phyloP scores from a whole-genome alignment of 805 yeast genomes.

The Zygosaccharomyces bisporus region DNA sequence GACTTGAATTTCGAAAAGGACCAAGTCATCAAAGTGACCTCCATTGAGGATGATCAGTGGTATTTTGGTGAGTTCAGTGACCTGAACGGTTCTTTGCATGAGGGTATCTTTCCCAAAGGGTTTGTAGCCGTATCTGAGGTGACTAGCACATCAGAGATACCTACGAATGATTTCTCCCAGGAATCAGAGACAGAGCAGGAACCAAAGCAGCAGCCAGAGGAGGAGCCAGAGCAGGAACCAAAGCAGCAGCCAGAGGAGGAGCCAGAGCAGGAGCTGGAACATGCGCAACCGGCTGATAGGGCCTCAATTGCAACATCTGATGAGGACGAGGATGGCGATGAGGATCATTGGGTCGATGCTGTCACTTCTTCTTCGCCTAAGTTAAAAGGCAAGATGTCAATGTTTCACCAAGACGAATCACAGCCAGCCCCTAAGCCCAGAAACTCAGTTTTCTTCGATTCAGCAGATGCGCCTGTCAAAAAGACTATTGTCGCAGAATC shows the following conservation, averaged over 20 bases:
- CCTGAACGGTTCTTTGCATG: constrained; percentile 39
- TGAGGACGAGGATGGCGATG: constrained; percentile 9
- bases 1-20: constrained; percentile 71
- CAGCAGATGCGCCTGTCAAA: constrained; percentile 39
- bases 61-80: constrained; percentile 61
- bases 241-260: neutral
- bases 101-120: constrained; percentile 85
- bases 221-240: neutral
- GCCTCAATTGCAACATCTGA: neutral
- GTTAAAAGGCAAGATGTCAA: constrained; percentile 46
- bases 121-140: constrained; percentile 52
- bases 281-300: neutral
- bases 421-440: constrained; percentile 49
- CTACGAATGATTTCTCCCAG: neutral
- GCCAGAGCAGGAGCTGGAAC: neutral
- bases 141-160: neutral
- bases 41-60: constrained; percentile 91
- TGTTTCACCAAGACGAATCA: constrained; percentile 43
- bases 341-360: constrained; percentile 15
- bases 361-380: constrained; percentile 20
- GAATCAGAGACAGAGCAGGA: neutral
- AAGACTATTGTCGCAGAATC: constrained; percentile 56
- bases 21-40: constrained; percentile 68
- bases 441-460: constrained; percentile 38
- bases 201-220: neutral